A percentile compares a stretch with the other conserved stretches of the same genome.
Conservation (phyloP, 257 asterid genomes). For the Misopates orontium region DNA sequence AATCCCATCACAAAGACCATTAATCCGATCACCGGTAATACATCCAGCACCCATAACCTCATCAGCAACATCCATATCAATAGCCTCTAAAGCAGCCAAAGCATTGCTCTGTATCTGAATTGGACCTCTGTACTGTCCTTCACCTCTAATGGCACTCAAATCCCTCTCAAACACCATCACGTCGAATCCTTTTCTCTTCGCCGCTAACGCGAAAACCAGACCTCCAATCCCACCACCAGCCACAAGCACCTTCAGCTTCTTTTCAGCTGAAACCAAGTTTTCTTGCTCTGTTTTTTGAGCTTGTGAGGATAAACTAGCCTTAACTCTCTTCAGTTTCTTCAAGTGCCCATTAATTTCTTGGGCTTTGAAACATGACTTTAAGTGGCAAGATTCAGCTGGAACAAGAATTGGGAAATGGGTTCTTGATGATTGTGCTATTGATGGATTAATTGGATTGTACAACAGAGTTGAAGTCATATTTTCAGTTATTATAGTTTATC, state of each 20-base stretch:
- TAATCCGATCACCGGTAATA: conserved; percentile 90
- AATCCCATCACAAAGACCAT: conserved; percentile 87
- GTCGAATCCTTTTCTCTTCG: conserved; percentile 77
- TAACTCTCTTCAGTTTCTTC: conserved; percentile 37
- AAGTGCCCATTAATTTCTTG: conserved; percentile 29
- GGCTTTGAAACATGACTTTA: conserved; percentile 22
- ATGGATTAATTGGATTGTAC: conserved; percentile 48
- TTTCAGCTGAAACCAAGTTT: conserved; percentile 28
- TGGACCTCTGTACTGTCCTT: conserved; percentile 94
- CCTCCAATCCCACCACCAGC: conserved; percentile 99
- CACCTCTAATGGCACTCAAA: conserved; percentile 93
- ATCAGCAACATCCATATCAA: conserved; percentile 87
- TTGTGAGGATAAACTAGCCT: conserved; percentile 28
- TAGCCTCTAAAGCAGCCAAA: conserved; percentile 90
- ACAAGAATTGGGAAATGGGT: conserved; percentile 39
- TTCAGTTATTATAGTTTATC: background rate
- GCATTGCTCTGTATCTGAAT: conserved; percentile 97
- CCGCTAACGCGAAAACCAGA: conserved; percentile 88
- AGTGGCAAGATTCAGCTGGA: conserved; percentile 36
- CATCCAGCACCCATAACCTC: conserved; percentile 74
- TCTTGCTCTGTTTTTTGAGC: conserved; percentile 10
- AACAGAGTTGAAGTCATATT: conserved; percentile 51
- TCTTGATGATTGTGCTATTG: conserved; percentile 44
- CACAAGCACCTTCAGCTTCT: conserved; percentile 73
- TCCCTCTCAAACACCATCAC: conserved; percentile 96